Evolutionary conservation across 176 grass and related monocot genomes (phyloP).

Genomic region (Oryza nivara): DNA sequence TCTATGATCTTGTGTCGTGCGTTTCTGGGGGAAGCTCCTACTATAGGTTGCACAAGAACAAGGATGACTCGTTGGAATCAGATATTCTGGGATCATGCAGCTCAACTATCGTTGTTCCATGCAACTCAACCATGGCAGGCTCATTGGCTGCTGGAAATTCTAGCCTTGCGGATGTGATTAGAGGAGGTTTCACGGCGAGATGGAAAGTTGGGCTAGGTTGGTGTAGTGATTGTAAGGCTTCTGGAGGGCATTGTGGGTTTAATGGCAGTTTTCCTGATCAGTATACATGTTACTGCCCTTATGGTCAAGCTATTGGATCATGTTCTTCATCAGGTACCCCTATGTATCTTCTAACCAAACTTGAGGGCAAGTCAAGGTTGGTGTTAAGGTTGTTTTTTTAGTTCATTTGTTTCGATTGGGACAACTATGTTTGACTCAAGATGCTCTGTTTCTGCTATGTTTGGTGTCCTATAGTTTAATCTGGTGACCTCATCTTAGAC

Average conservation of each 20-base stretch:
- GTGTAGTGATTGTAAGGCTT: constrained; percentile 41
- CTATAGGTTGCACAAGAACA: constrained; percentile 19
- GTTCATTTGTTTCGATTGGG: neutral
- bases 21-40: constrained; percentile 12
- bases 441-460: neutral
- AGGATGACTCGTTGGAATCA: neutral
- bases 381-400: neutral
- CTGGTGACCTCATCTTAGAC: neutral
- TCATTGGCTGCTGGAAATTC: constrained; percentile 14
- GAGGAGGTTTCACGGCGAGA: constrained; percentile 37
- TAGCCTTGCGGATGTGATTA: constrained; percentile 2
- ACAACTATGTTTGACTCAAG: neutral
- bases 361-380: neutral
- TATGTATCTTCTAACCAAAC: neutral
- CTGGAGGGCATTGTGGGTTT: constrained; percentile 56
- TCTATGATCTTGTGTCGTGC: constrained; percentile 26
- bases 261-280: neutral
- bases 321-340: constrained; percentile 43
- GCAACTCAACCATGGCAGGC: neutral
- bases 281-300: constrained; percentile 42
- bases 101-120: constrained; percentile 8
- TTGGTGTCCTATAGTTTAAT: neutral
- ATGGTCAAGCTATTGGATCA: neutral
- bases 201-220: constrained; percentile 47
- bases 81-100: constrained; percentile 24